Percentiles rank a stretch among this genome's conserved stretches.
Conservation (phyloP, 345 rosid species). For the Kandelia obovata region DNA sequence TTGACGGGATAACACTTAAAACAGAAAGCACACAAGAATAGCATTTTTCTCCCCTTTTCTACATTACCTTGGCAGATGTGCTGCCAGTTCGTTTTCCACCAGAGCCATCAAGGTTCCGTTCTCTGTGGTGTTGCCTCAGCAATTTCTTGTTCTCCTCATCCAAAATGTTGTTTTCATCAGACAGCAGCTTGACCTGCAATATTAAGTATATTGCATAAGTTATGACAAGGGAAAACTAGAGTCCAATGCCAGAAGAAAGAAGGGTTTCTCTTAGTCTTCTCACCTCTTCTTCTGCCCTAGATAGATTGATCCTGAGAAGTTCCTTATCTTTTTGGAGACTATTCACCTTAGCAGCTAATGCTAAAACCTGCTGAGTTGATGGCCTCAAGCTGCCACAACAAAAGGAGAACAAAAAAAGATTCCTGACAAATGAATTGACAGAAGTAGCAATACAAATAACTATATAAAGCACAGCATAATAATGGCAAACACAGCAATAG, state of each 20-base stretch:
- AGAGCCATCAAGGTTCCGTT: constrained; percentile 36
- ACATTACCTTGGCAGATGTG: constrained; percentile 54
- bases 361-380: constrained; percentile 39
- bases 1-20: not conserved
- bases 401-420: not conserved
- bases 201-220: constrained; percentile 3
- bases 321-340: constrained; percentile 48
- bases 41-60: not conserved
- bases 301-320: constrained; percentile 50
- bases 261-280: constrained; percentile 7
- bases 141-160: constrained; percentile 45
- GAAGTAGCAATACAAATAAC: not conserved
- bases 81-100: constrained; percentile 40
- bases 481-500: not conserved
- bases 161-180: constrained; percentile 46
- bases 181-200: constrained; percentile 48
- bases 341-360: constrained; percentile 43
- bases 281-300: constrained; percentile 72
- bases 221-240: not conserved
- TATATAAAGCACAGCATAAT: not conserved
- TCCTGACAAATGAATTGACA: not conserved
- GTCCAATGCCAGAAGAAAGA: not conserved
- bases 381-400: constrained; percentile 47
- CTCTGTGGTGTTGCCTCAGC: constrained; percentile 38
- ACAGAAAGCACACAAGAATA: not conserved